Conservation (phyloP, 2,329 filamentous ascomycete species). For the Alternaria alternata region DNA sequence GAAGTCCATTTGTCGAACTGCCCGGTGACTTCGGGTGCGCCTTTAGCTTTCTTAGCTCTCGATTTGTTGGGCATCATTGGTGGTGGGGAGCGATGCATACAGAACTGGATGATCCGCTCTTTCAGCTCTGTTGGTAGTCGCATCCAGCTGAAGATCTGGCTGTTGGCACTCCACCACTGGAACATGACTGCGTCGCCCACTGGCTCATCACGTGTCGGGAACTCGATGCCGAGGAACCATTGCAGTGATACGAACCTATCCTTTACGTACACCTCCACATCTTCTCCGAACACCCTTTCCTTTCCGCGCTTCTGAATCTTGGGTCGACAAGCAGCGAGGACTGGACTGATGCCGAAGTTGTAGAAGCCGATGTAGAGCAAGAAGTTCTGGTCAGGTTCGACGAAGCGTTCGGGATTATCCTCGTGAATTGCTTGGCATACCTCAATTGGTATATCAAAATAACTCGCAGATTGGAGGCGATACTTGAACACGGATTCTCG, state of each 20-base stretch:
- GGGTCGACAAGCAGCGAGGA: slow-evolving; percentile 4
- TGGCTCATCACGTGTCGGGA: not conserved
- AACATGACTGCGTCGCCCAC: slow-evolving; percentile 10
- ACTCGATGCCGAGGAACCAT: slow-evolving; percentile 13
- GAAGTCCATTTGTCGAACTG: slow-evolving; percentile 25
- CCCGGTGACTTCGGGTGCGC: slow-evolving; percentile 24
- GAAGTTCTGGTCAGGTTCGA: not conserved
- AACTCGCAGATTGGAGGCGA: slow-evolving; percentile 13
- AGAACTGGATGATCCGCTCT: slow-evolving; percentile 31
- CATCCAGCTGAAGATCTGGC: slow-evolving; percentile 36
- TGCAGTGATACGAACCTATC: slow-evolving; percentile 8
- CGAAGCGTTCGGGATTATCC: not conserved
- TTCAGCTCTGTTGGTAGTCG: slow-evolving; percentile 39
- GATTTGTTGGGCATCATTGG: not conserved
- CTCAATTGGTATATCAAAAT: slow-evolving; percentile 11
- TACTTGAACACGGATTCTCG: slow-evolving; percentile 11
- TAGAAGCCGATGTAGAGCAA: slow-evolving; percentile 17
- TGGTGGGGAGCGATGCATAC: slow-evolving; percentile 16
- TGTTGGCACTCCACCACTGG: slow-evolving; percentile 36
- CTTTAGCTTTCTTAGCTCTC: not conserved
- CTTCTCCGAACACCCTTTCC: not conserved
- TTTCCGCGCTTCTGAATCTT: not conserved
- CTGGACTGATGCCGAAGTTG: slow-evolving; percentile 1
- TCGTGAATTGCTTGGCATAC: slow-evolving; percentile 7
- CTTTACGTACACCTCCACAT: not conserved